phyloP scores from a whole-genome alignment of 2,329 filamentous ascomycete species.

The Penicillium sp. region DNA sequence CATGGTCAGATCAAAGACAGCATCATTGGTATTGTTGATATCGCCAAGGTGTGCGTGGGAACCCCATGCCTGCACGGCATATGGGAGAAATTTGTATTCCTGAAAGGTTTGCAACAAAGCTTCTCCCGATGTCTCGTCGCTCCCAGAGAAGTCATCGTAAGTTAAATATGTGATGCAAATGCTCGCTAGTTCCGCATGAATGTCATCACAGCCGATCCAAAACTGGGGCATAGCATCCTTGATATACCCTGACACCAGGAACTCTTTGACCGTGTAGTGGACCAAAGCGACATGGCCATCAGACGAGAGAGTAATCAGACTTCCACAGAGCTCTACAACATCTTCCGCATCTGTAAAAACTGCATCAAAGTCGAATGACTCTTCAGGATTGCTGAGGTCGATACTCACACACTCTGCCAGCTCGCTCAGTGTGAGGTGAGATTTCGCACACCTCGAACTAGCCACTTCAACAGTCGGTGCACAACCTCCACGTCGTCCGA shows the following conservation, averaged over 20 bases:
- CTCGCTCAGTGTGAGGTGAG: conserved; percentile 6
- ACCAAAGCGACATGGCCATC: conserved; percentile 4
- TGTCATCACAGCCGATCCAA: background rate
- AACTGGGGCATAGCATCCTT: conserved; percentile 1
- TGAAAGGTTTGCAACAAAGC: background rate
- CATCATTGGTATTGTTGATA: background rate
- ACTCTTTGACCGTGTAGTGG: background rate
- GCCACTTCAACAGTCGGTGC: background rate
- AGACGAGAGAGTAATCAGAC: background rate
- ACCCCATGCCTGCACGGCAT: background rate
- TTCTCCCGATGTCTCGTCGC: background rate
- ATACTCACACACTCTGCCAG: conserved; percentile 1
- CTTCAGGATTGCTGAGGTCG: background rate
- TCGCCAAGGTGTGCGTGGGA: background rate
- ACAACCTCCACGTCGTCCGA: background rate
- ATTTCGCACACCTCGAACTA: background rate
- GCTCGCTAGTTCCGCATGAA: conserved; percentile 6
- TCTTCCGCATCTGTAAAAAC: conserved; percentile 2
- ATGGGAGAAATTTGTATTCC: background rate
- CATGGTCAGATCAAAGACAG: conserved; percentile 4
- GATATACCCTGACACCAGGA: background rate
- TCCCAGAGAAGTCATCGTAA: background rate
- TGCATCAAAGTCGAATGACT: conserved; percentile 3
- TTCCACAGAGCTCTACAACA: conserved; percentile 1
- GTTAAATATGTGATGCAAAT: background rate